Base-by-base conservation (phyloP, 441 rosid genomes). In the Gossypium gossypioides region DNA sequence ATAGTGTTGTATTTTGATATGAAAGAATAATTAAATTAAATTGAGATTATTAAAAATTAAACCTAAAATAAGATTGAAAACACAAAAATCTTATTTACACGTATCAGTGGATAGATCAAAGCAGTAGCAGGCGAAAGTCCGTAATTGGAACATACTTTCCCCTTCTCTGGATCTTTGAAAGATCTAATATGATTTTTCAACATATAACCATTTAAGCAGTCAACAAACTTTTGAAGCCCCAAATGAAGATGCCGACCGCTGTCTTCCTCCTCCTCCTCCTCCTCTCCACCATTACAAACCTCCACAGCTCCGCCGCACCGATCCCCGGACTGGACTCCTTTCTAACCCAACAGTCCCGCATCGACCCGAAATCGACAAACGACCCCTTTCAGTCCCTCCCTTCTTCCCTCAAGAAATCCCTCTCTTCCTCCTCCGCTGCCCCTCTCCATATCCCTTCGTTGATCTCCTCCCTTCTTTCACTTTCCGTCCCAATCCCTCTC, bases 241-340 rank as follows among this genome's bases (percentile, higher is more conserved):
- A 21, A 1, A n/a, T 1, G 16, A 27, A 62, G 10, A 63, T 73
- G 70, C 3, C 72, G 74, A 16, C 78, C 75, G 0, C 51, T 68
- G 7, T 73, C 77, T 42, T 84, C 68, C 74, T 83, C 27, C 74
- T 87, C 72, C 42, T 71, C 59, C n/a, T 54, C 64, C 10, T 55
- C 77, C 1, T 42, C 50, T 3, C 66, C 29, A 1, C 75, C 71
- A 15, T 74, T 32, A 9, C 70, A 6, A 19, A n/a, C 42, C 4
- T 73, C 66, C 10, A 58, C 12, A 29, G 18, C 29, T 75, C 87
- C 19, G 56, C 77, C 52, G 84, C 8, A 8, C 62, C 87, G 22
- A 84, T 88, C 60, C 81, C 85, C 2, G 97, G 97, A 69, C 80
- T 94, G 5, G 97, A 92, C 87, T 73, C 89, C 73, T 90, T 92